Conservation (phyloP, 2,329 filamentous ascomycete species). For the Macrophomina tecta region DNA sequence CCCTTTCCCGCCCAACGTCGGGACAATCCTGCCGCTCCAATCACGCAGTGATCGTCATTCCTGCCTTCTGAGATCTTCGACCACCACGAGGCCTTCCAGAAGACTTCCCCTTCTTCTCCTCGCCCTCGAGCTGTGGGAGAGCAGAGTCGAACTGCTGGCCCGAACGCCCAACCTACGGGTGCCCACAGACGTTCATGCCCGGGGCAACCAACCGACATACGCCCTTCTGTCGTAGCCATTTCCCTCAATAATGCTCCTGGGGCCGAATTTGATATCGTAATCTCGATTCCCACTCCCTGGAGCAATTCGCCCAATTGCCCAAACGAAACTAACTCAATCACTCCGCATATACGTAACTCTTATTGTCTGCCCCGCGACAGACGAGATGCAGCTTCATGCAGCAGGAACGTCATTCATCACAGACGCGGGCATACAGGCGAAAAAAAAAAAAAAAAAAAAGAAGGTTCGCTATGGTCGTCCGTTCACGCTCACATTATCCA, state of each 20-base stretch:
- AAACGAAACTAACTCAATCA: neutral
- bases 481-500: neutral
- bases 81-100: conserved; percentile 7
- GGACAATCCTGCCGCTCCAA: neutral
- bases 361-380: too few relatives aligned
- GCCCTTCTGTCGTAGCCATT: neutral
- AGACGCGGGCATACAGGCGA: too few relatives aligned
- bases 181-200: neutral
- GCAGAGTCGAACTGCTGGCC: neutral
- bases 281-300: neutral
- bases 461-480: too few relatives aligned
- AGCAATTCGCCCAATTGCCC: neutral
- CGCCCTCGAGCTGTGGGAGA: neutral
- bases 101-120: conserved; percentile 6
- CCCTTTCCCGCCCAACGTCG: neutral
- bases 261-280: conserved; percentile 7
- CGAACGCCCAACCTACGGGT: neutral
- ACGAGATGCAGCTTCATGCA: too few relatives aligned
- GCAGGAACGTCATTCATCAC: too few relatives aligned
- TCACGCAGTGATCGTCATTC: neutral
- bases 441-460: too few relatives aligned
- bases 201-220: conserved; percentile 2
- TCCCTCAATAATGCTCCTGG: neutral
- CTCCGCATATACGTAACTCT: too few relatives aligned
- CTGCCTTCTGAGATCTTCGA: neutral